Evolutionary conservation across 164 flowering plant species (phyloP).

Genomic region (Chimonanthus praecox): DNA sequence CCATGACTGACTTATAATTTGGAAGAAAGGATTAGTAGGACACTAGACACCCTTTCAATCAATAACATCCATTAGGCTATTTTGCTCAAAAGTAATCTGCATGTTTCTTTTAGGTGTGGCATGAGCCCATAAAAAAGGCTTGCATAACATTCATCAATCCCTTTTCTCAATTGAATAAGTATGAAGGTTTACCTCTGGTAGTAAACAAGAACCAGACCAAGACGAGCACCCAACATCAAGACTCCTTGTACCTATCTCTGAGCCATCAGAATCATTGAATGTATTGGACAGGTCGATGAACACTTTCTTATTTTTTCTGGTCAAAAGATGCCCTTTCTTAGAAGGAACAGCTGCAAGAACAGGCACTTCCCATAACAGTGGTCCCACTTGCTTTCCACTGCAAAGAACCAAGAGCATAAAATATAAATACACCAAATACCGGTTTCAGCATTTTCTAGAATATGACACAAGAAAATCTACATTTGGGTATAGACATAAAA

Average conservation of each 20-base stretch:
- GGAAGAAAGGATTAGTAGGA: too few species aligned
- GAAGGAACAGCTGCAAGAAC: neutral
- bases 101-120: too few species aligned
- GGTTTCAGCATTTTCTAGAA: neutral
- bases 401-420: slow-evolving; percentile 16
- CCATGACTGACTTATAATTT: too few species aligned
- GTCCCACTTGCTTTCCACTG: slow-evolving; percentile 69
- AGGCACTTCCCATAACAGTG: slow-evolving; percentile 35
- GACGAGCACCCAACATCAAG: slow-evolving; percentile 10
- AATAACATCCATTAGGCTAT: neutral
- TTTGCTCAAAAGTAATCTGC: neutral
- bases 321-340: slow-evolving; percentile 5
- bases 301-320: slow-evolving; percentile 18
- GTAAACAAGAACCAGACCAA: slow-evolving; percentile 31
- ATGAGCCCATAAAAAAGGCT: neutral
- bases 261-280: slow-evolving; percentile 6
- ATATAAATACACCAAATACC: neutral
- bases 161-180: neutral
- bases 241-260: slow-evolving; percentile 16
- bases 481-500: neutral
- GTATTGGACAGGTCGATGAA: slow-evolving; percentile 22
- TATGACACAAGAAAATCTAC: neutral
- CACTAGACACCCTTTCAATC: neutral
- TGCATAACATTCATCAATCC: neutral
- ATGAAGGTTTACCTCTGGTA: slow-evolving; percentile 35